phyloP scores from a whole-genome alignment of 202 grass and related monocot species.

The Cymbopogon flexuosus region DNA sequence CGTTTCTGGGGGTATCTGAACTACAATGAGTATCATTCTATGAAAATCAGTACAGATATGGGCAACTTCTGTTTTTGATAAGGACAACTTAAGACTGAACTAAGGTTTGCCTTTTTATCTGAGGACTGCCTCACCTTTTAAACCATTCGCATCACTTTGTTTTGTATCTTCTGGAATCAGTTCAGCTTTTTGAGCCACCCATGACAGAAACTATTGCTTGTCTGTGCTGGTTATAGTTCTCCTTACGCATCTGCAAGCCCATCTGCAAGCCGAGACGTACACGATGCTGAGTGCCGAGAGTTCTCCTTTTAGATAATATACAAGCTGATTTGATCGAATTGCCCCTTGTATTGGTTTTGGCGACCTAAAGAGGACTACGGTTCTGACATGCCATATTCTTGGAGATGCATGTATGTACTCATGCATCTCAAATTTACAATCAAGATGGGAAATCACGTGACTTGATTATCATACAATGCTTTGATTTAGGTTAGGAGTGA shows the following conservation, averaged over 20 bases:
- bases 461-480: neutral
- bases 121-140: too few relatives aligned
- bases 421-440: neutral
- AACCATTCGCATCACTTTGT: neutral
- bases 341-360: neutral
- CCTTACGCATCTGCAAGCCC: neutral
- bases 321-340: neutral
- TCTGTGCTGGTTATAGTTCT: slow-evolving; percentile 2
- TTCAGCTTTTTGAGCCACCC: slow-evolving; percentile 3
- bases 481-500: neutral
- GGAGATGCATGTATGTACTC: neutral
- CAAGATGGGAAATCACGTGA: neutral
- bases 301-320: neutral
- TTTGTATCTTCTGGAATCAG: slow-evolving; percentile 5
- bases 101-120: too few relatives aligned
- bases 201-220: neutral
- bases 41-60: slow-evolving; percentile 36
- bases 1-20: slow-evolving; percentile 85
- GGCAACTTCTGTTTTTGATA: slow-evolving; percentile 43
- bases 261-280: neutral
- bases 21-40: slow-evolving; percentile 80
- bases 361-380: neutral
- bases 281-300: neutral
- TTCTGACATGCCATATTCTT: neutral
- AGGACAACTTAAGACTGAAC: neutral